Percentiles rank a stretch among this genome's conserved stretches.
Conservation (phyloP, 2,329 filamentous ascomycete genomes). For the Botrytis galanthina region DNA sequence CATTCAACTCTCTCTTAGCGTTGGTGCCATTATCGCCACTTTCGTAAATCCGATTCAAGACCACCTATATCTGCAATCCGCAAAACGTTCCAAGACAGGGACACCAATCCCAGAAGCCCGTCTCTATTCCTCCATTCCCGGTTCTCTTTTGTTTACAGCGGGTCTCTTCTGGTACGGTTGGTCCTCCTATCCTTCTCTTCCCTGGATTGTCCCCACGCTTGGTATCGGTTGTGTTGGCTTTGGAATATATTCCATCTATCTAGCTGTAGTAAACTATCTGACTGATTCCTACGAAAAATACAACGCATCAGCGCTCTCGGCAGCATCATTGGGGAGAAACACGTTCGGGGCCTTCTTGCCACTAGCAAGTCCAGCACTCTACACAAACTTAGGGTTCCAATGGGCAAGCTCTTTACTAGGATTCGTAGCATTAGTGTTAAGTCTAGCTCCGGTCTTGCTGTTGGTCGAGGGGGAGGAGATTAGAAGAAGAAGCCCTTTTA, state of each 20-base stretch:
- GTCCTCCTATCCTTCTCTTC: slow-evolving; percentile 33
- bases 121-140: slow-evolving; percentile 76
- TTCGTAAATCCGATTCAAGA: slow-evolving; percentile 22
- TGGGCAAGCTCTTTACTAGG: slow-evolving; percentile 11
- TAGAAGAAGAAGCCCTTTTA: slow-evolving; percentile 41
- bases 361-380: slow-evolving; percentile 5
- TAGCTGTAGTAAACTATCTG: slow-evolving; percentile 10
- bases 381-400: slow-evolving; percentile 8
- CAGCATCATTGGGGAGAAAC: neutral
- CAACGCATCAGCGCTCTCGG: slow-evolving; percentile 7
- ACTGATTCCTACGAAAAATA: slow-evolving; percentile 15
- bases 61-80: slow-evolving; percentile 16
- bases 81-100: slow-evolving; percentile 20
- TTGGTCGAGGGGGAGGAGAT: slow-evolving; percentile 44
- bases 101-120: slow-evolving; percentile 61
- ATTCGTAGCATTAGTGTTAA: slow-evolving; percentile 7
- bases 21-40: slow-evolving; percentile 21
- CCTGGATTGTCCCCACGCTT: slow-evolving; percentile 10
- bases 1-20: slow-evolving; percentile 20
- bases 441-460: slow-evolving; percentile 39
- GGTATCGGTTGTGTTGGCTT: neutral
- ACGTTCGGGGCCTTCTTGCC: slow-evolving; percentile 10
- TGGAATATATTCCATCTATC: slow-evolving; percentile 9
- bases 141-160: slow-evolving; percentile 68
- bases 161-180: slow-evolving; percentile 71